Evolutionary conservation across 352 stramenopile species (phyloP), one percentile per base, ranked within the genome.

Genomic region (Pythium sp.): DNA sequence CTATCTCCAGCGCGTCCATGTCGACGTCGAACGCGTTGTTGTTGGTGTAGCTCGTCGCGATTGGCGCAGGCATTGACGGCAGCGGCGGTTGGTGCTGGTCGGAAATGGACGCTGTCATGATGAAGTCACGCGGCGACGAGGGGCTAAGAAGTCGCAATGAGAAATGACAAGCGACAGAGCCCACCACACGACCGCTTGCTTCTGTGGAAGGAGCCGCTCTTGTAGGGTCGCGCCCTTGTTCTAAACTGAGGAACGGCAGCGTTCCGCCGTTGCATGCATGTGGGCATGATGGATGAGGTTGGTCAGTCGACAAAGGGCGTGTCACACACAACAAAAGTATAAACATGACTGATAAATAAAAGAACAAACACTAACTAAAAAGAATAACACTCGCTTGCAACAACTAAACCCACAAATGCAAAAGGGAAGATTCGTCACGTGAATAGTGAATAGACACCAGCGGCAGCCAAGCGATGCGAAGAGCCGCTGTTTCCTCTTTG

Each of bases 221-320:
- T 28, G 51, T 36, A n/a, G 24, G 9, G 22, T 57, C 22, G 22
- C 3, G 14, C 24, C 43, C 43, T 11, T 24, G 59, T 65, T 65
- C 60, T 22, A 58, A 65, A 65, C 46, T 65, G 51, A 54, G 58
- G 32, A 20, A 24, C 24, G 28, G n/a, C 36, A 32, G 62, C 64
- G 20, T 69, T 69, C 64, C 64, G 64, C 64, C 22, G 64, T 54
- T 69, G 56, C 18, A 68, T 49, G 38, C 9, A 36, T n/a, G n/a
- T n/a, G 34, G 12, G 34, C 34, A 11, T 38, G 34, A 38, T 38
- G 34, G 34, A 38, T 38, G 34, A 1, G 24, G 24, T 1, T 26
- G 24, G 24, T 26, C 24, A 26, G 24, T 32, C 30, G 30, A 32
- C 30, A 32, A 32, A 32, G 30, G 30, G 30, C 30, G 30, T 32